Conservation (phyloP, 192 early-diverging fungal genomes). For the Ambispora gerdemannii region DNA sequence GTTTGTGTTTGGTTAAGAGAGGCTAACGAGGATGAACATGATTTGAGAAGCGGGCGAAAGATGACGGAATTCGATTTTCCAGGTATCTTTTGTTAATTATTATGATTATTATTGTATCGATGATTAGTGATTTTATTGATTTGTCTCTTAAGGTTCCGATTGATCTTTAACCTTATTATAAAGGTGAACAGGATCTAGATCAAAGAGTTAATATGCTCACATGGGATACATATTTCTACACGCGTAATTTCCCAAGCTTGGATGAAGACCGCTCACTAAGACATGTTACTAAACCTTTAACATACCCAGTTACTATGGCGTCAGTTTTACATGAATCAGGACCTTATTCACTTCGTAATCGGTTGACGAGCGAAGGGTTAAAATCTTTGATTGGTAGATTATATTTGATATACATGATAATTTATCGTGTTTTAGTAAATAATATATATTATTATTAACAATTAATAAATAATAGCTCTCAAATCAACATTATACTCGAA, state of each 20-base stretch:
- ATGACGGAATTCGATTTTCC: slow-evolving; percentile 81
- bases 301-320: slow-evolving; percentile 74
- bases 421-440: slow-evolving; percentile 59
- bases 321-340: slow-evolving; percentile 69
- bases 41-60: slow-evolving; percentile 68
- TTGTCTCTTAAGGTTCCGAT: no score
- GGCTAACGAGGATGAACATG: slow-evolving; percentile 76
- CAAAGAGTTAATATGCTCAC: slow-evolving; percentile 70
- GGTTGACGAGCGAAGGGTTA: slow-evolving; percentile 70
- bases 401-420: slow-evolving; percentile 40
- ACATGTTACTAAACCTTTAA: slow-evolving; percentile 75
- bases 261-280: slow-evolving; percentile 69
- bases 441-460: slow-evolving; percentile 38
- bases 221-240: slow-evolving; percentile 79
- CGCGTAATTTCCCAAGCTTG: slow-evolving; percentile 71
- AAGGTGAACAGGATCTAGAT: slow-evolving; percentile 63
- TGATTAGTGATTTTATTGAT: slow-evolving; percentile 4
- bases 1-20: slow-evolving; percentile 61
- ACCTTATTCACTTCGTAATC: slow-evolving; percentile 60
- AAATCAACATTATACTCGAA: slow-evolving; percentile 39
- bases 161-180: slow-evolving; percentile 14
- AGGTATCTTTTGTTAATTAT: slow-evolving; percentile 32
- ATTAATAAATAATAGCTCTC: slow-evolving; percentile 53
- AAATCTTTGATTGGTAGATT: slow-evolving; percentile 63
- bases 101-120: background rate